phyloP scores from a whole-genome alignment of 306 rosid species.

The Fragaria vesca region DNA sequence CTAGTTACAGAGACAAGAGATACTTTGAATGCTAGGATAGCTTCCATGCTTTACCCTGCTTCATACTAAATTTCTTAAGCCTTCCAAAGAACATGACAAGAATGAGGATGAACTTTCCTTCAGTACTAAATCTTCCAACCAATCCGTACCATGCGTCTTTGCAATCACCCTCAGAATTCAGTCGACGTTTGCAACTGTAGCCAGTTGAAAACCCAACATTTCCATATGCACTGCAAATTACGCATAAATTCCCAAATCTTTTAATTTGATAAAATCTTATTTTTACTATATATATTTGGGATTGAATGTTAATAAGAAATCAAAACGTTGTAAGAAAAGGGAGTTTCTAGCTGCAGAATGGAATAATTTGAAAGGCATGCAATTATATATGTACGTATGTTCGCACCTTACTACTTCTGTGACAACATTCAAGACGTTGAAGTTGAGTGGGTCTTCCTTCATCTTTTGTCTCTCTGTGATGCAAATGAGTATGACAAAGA shows the following conservation, averaged over 20 bases:
- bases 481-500: conserved; percentile 61
- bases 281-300: background rate
- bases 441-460: conserved; percentile 71
- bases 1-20: background rate
- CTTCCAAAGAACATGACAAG: conserved; percentile 73
- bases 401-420: conserved; percentile 56
- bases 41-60: conserved; percentile 52
- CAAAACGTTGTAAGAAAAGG: background rate
- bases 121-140: conserved; percentile 50
- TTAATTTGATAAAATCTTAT: background rate
- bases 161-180: conserved; percentile 31
- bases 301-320: background rate
- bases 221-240: conserved; percentile 64
- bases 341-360: background rate
- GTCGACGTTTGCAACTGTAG: conserved; percentile 53
- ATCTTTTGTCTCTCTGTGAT: conserved; percentile 58
- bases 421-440: conserved; percentile 53
- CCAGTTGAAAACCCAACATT: conserved; percentile 74
- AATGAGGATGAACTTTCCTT: conserved; percentile 51
- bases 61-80: conserved; percentile 54
- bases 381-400: background rate
- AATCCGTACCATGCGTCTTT: conserved; percentile 54
- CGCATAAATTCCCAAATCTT: background rate
- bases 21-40: conserved; percentile 19
- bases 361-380: background rate